Evolutionary conservation across 768 basidiomycete genomes (phyloP).

Genomic region (Tylopilus vinaceipallidus): DNA sequence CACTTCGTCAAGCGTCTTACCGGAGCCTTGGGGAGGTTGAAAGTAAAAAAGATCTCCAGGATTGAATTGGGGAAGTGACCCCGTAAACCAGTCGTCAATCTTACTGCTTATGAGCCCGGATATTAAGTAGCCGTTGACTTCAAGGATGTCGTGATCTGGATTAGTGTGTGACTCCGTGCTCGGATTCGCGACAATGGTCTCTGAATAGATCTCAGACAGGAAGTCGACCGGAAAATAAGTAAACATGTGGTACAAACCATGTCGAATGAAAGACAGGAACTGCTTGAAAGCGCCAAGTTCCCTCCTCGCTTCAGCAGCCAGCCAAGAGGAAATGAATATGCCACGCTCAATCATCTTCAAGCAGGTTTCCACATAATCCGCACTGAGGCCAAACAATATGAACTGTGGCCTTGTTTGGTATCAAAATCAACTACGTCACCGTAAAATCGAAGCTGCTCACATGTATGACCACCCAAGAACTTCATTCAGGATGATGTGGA

Average conservation of each 20-base stretch:
- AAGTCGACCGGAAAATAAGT: slow-evolving; percentile 5
- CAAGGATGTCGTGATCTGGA: slow-evolving; percentile 66
- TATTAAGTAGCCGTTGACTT: slow-evolving; percentile 78
- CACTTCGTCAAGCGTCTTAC: slow-evolving; percentile 33
- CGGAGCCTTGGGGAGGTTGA: slow-evolving; percentile 19
- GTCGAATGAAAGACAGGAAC: slow-evolving; percentile 75
- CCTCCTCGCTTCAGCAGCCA: slow-evolving; percentile 61
- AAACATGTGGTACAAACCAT: slow-evolving; percentile 47
- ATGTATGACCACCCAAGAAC: slow-evolving; percentile 73
- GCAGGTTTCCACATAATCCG: slow-evolving; percentile 49
- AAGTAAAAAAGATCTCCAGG: slow-evolving; percentile 31
- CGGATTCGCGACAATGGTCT: slow-evolving; percentile 51
- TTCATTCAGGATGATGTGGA: slow-evolving; percentile 76
- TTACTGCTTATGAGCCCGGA: slow-evolving; percentile 64
- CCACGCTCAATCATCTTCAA: slow-evolving; percentile 52
- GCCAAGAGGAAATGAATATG: slow-evolving; percentile 65
- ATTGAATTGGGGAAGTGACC: slow-evolving; percentile 41
- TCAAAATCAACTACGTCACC: slow-evolving; percentile 8
- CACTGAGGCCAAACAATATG: slow-evolving; percentile 50
- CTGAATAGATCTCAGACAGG: slow-evolving; percentile 30
- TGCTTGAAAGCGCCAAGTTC: slow-evolving; percentile 74
- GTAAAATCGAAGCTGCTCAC: slow-evolving; percentile 41
- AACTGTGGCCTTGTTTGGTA: slow-evolving; percentile 51
- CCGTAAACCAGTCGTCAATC: slow-evolving; percentile 81
- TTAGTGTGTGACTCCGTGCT: slow-evolving; percentile 47